A percentile compares a stretch with the other conserved stretches of the same genome.
phyloP scores from a whole-genome alignment of 805 yeast genomes.

The Saccharomycopsis olivae region DNA sequence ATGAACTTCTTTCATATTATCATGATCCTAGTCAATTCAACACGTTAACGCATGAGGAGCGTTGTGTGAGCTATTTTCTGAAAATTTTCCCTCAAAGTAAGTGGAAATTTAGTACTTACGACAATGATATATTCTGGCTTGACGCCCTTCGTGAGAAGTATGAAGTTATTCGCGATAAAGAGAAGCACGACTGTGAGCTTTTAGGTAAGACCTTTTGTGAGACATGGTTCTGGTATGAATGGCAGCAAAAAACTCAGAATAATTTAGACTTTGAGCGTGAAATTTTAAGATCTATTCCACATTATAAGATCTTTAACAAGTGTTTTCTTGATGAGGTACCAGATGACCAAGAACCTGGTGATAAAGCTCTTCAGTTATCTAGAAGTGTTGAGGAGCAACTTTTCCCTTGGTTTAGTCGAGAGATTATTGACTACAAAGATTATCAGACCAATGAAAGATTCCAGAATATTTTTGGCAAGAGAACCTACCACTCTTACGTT shows the following conservation, averaged over 20 bases:
- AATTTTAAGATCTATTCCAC: conserved; percentile 15
- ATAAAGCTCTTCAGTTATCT: conserved; percentile 29
- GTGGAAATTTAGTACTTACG: conserved; percentile 17
- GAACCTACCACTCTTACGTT: conserved; percentile 19
- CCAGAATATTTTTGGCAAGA: conserved; percentile 22
- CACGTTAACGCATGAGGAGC: conserved; percentile 10
- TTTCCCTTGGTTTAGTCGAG: conserved; percentile 30
- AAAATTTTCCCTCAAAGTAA: conserved; percentile 14
- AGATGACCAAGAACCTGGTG: conserved; percentile 29
- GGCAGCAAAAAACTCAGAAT: conserved; percentile 16
- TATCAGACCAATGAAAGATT: conserved; percentile 24
- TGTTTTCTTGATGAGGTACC: conserved; percentile 14
- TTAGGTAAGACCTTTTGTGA: conserved; percentile 17
- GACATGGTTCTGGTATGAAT: conserved; percentile 15
- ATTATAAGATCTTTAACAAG: conserved; percentile 17
- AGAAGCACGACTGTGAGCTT: conserved; percentile 8
- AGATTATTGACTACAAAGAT: conserved; percentile 27
- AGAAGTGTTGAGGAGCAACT: conserved; percentile 26
- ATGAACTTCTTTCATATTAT: conserved; percentile 12
- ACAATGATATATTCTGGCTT: conserved; percentile 13
- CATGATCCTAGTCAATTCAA: conserved; percentile 11
- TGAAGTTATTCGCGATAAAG: conserved; percentile 15
- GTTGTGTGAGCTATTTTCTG: conserved; percentile 14
- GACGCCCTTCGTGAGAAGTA: conserved; percentile 16
- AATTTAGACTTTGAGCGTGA: conserved; percentile 15